Evolutionary conservation across 2,329 filamentous ascomycete genomes (phyloP), one percentile per base, ranked within the genome.

Genomic region (Microcyclospora pomicola): DNA sequence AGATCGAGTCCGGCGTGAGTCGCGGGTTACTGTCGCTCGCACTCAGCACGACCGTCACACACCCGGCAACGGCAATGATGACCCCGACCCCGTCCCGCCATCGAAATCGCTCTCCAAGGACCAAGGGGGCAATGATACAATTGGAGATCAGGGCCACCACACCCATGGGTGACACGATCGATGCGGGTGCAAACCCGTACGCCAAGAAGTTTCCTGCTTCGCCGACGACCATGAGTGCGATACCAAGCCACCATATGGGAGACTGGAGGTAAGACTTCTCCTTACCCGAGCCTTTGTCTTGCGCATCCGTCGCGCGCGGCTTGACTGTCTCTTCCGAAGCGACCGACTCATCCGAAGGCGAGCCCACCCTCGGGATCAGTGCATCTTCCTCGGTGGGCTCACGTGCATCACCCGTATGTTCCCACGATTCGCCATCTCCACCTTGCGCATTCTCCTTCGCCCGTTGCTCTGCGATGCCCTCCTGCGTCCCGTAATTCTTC

Each of bases 61-160:
- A 88, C 15, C 91, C 91, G 9, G 68, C 78, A 33, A 96, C 77
- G 16, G 91, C 83, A 46, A 96, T 75, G 19, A 94, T 59, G 5
- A 98, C 88, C 9, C 91, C 91, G 64, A 83, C 77, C 34, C 86
- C 80, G 60, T 98, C 91, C 36, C 85, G 75, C 49, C 70, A 71
- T 27, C 91, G 79, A 54, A 98, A 95, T 36, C 69, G 71, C 63
- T 98, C 91, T 55, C 94, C 87, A 48, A 98, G 79, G 68, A 98
- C 78, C 44, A 91, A 77, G 1, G 91, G 91, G 2, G 91, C 91
- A 56, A 98, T 94, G 42, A 98, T 75, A 60, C 91, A 98, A 62
- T 98, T 98, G 33, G 87, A 94, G 33, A 98, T 79, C 44, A 98
- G 68, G 2, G 91, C 91, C 10, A 98, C 91, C n/a, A 98, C 91